A percentile compares a stretch with the other conserved stretches of the same genome.
Evolutionary conservation across 805 yeast genomes (phyloP).

Genomic region (Kazachstania africana): DNA sequence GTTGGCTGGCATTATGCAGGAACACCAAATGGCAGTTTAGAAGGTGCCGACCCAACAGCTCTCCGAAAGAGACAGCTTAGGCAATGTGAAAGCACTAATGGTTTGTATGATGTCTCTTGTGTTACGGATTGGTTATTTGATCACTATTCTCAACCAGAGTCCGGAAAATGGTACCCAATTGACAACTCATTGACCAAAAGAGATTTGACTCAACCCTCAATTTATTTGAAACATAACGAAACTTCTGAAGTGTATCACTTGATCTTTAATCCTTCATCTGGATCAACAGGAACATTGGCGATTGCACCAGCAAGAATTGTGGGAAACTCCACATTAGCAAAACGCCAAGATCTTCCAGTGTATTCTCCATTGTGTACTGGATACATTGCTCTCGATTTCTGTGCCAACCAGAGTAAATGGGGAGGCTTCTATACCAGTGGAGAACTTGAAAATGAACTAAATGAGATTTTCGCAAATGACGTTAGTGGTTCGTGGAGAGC

Average conservation of each 20-base stretch:
- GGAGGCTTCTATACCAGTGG: slow-evolving; percentile 1
- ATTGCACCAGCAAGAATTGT: not conserved
- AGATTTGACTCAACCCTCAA: not conserved
- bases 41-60: not conserved
- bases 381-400: not conserved
- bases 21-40: not conserved
- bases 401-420: slow-evolving; percentile 1
- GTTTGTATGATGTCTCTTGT: not conserved
- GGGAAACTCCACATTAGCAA: not conserved
- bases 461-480: not conserved
- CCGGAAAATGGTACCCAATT: not conserved
- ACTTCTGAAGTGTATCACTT: not conserved
- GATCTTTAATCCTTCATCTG: not conserved
- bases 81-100: not conserved
- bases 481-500: not conserved
- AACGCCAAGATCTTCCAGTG: not conserved
- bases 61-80: not conserved
- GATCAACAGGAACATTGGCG: not conserved
- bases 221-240: not conserved
- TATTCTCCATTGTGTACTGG: not conserved
- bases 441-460: not conserved
- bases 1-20: slow-evolving; percentile 1
- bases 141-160: not conserved
- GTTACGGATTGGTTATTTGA: not conserved
- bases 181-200: not conserved